A percentile compares a stretch with the other conserved stretches of the same genome.
These are phyloP conservation scores for Coemansia sp. DNA, from an alignment of 192 early-diverging fungal genomes.

Conservation along the genomic window DNA sequence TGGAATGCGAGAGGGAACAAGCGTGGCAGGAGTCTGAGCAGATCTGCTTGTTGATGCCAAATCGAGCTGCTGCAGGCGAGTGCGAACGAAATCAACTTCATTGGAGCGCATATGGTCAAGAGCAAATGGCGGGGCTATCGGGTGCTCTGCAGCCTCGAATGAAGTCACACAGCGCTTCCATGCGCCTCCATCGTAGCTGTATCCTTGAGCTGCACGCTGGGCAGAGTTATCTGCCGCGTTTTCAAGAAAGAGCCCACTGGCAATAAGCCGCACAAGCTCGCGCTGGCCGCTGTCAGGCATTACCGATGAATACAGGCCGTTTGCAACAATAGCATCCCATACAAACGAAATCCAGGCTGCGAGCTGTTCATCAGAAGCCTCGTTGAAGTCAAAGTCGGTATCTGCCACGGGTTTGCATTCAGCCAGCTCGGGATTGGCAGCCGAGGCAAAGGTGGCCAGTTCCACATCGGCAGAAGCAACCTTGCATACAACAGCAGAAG, in stretches of 20 bases:
- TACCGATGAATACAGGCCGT: constrained; percentile 2
- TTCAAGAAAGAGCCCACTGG: constrained; percentile 22
- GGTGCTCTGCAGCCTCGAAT: neutral
- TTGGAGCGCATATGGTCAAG: constrained; percentile 26
- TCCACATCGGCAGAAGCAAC: constrained; percentile 5
- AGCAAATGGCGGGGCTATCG: constrained; percentile 13
- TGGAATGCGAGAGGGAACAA: constrained; percentile 28
- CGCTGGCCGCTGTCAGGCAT: constrained; percentile 24
- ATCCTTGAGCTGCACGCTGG: too few species aligned
- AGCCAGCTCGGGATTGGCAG: neutral
- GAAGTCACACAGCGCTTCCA: constrained; percentile 12
- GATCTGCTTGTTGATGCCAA: constrained; percentile 1
- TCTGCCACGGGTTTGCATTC: neutral
- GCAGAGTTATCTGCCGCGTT: neutral
- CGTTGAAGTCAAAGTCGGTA: constrained; percentile 33
- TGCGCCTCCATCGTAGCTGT: too few species aligned
- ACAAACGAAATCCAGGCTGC: constrained; percentile 28
- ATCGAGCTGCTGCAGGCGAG: constrained; percentile 10
- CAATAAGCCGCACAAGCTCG: constrained; percentile 30
- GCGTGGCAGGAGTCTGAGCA: constrained; percentile 19
- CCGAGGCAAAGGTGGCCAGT: constrained; percentile 6
- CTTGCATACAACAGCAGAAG: neutral
- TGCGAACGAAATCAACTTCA: constrained; percentile 23
- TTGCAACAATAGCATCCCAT: constrained; percentile 23
- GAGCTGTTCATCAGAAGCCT: constrained; percentile 30